phyloP scores from a whole-genome alignment of 768 basidiomycete genomes.

The Kwoniella mangroviensis region DNA sequence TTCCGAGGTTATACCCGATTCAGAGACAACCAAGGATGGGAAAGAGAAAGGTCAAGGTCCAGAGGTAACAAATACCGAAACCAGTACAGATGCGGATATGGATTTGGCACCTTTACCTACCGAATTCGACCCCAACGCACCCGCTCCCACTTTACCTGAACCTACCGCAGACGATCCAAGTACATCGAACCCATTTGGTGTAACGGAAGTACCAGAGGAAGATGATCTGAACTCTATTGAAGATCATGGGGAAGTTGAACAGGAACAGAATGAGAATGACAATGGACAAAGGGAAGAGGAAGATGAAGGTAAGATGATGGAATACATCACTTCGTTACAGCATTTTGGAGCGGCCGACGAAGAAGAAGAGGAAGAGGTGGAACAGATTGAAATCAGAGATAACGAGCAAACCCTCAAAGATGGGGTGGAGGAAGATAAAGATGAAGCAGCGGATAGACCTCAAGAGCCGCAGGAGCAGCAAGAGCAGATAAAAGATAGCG shows the following conservation, averaged over 20 bases:
- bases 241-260: slow-evolving; percentile 10
- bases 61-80: background rate
- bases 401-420: background rate
- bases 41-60: background rate
- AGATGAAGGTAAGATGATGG: slow-evolving; percentile 25
- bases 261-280: slow-evolving; percentile 1
- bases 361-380: slow-evolving; percentile 15
- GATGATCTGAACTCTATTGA: slow-evolving; percentile 8
- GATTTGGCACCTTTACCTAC: slow-evolving; percentile 21
- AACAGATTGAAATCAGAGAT: slow-evolving; percentile 5
- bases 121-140: slow-evolving; percentile 19
- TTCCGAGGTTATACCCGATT: background rate
- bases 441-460: background rate
- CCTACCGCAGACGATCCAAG: background rate
- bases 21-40: background rate
- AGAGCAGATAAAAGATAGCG: background rate
- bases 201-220: background rate
- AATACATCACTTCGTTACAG: slow-evolving; percentile 21
- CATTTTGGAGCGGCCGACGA: slow-evolving; percentile 5
- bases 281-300: slow-evolving; percentile 16
- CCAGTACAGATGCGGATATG: slow-evolving; percentile 6
- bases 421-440: background rate
- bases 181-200: slow-evolving; percentile 17
- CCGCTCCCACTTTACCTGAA: slow-evolving; percentile 1
- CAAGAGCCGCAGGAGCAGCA: background rate